Conservation (phyloP, 495 filamentous ascomycete genomes). For the Lophium mytilinum region DNA sequence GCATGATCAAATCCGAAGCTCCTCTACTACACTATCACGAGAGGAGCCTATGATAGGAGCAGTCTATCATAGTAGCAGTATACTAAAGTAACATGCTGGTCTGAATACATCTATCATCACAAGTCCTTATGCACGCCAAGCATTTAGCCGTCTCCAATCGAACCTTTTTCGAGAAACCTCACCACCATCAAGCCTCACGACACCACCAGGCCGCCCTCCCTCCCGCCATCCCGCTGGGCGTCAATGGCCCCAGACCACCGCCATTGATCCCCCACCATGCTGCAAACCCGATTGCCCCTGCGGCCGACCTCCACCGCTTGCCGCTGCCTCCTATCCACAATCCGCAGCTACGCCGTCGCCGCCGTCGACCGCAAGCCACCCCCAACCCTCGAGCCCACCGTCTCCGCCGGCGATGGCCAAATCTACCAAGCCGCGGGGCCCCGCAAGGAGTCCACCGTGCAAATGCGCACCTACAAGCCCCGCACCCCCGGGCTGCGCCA, state of each 20-base stretch:
- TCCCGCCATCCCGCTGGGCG: background rate
- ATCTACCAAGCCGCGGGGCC: conserved; percentile 3
- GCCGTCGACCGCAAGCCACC: conserved; percentile 17
- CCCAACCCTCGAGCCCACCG: conserved; percentile 12
- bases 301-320: conserved; percentile 38
- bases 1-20: no score
- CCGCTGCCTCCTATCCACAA: conserved; percentile 37
- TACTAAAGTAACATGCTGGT: no score
- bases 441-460: conserved; percentile 35
- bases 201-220: background rate
- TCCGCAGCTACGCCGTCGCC: conserved; percentile 46
- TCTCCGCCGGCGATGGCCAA: conserved; percentile 1
- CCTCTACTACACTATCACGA: no score
- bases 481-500: conserved; percentile 91
- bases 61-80: no score
- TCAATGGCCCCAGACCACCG: conserved; percentile 25
- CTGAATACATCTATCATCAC: no score
- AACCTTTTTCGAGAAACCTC: background rate
- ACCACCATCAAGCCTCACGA: background rate
- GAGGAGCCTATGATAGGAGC: no score
- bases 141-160: background rate
- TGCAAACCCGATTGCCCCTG: conserved; percentile 57
- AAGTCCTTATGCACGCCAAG: background rate
- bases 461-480: conserved; percentile 81
- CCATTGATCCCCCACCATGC: conserved; percentile 38